phyloP scores from a whole-genome alignment of 2,329 filamentous ascomycete genomes.

The Aureobasidium sp. region DNA sequence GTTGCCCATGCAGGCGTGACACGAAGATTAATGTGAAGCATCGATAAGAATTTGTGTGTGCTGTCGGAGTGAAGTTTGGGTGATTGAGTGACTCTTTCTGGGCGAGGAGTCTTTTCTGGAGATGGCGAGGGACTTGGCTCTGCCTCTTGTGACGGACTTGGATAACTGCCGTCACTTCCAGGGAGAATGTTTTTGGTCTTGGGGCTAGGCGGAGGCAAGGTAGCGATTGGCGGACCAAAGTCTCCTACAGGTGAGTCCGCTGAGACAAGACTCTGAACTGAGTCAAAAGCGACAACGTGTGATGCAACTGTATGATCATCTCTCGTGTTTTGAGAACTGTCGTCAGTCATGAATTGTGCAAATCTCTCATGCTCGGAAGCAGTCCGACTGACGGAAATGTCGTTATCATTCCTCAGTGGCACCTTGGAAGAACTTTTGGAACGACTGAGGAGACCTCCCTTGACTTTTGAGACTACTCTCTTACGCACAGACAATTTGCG shows the following conservation, averaged over 20 bases:
- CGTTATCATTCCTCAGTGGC: slow-evolving; percentile 12
- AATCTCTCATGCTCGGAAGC: slow-evolving; percentile 1
- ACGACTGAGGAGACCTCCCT: slow-evolving; percentile 26
- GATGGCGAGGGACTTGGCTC: slow-evolving; percentile 1
- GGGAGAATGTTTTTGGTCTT: not conserved
- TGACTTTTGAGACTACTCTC: slow-evolving; percentile 31
- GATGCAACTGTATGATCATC: not conserved
- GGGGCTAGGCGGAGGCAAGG: not conserved
- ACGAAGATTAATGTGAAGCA: not conserved
- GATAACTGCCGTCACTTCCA: not conserved
- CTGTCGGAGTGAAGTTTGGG: not conserved
- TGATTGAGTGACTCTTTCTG: not conserved
- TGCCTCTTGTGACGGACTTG: not conserved
- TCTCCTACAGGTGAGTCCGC: not conserved
- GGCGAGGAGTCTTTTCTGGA: slow-evolving; percentile 9
- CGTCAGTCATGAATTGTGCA: too few species aligned
- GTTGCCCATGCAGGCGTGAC: slow-evolving; percentile 1
- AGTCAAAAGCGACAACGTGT: not conserved
- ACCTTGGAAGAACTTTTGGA: slow-evolving; percentile 22
- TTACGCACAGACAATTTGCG: slow-evolving; percentile 30
- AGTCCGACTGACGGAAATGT: not conserved
- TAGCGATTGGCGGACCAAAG: not conserved
- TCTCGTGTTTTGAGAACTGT: not conserved
- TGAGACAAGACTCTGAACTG: not conserved
- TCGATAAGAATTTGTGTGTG: not conserved